Evolutionary conservation across 2,329 filamentous ascomycete species (phyloP), one percentile per base, ranked within the genome.

Genomic region (Colletotrichum sidae): DNA sequence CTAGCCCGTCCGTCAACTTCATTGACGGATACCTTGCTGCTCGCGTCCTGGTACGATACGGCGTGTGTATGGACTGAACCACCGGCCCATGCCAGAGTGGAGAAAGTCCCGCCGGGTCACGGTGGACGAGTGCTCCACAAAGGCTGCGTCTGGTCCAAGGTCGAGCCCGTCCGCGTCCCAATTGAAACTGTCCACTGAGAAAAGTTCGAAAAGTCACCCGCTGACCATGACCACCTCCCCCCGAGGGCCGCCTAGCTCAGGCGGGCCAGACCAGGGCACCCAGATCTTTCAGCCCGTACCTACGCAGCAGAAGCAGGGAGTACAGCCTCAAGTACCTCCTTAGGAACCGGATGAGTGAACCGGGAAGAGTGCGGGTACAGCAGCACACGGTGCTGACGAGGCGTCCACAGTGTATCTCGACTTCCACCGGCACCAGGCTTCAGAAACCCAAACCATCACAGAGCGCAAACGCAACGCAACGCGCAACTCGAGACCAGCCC

Each of bases 201-300:
- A 66, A 66, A 66, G 58, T 57, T 66, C 63, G 41, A 66, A 65
- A 63, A 66, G 63, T 66, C 63, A 66, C 52, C 63, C 62, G 62
- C 58, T 65, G 62, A 65, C 62, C 62, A 65, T 50, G 52, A 47
- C 52, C 47, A 62, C 52, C 58, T 35, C 49, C 47, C 52, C 62
- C 58, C 42, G 63, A 25, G 25, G 47, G 54, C 52, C 39, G 44
- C 62, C 57, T 47, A 58, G 51, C 51, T 65, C 58, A 65, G 57
- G 62, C 51, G 62, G 62, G 52, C 58, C 63, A 57, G 37, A 47
- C 49, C 56, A 53, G 49, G 49, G 56, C 39, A 44, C 13, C 13
- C 52, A 35, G 49, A 46, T 49, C 37, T 49, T 42, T 10, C n/a
- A 47, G 45, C 15, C 54, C 33, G 42, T 17, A 38, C 41, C 8